Evolutionary conservation across 305 asterid species (phyloP).

Genomic region (Fraxinus platypoda): DNA sequence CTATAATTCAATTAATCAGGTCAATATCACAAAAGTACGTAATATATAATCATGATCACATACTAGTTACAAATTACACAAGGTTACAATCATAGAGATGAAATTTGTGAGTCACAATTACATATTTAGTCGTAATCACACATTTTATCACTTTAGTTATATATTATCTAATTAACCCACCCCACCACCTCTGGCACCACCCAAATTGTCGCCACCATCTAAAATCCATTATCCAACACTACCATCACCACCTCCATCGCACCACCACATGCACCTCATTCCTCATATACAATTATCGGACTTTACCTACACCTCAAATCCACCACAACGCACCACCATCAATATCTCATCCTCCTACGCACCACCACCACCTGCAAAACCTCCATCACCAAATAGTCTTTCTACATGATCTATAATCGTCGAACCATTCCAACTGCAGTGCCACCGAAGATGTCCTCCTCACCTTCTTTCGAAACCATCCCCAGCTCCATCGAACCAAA

Average conservation of each 20-base stretch:
- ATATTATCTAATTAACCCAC: no score
- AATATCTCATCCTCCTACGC: no score
- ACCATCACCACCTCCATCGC: background rate
- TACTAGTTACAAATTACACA: no score
- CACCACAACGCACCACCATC: background rate
- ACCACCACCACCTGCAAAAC: background rate
- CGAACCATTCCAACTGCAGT: no score
- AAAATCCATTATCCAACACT: background rate
- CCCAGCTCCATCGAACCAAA: constrained; percentile 43
- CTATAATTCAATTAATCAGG: background rate
- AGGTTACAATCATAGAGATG: no score
- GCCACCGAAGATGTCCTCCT: background rate
- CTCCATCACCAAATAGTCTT: background rate
- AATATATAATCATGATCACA: background rate
- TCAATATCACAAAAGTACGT: background rate
- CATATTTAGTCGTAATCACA: no score
- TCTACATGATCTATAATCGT: background rate
- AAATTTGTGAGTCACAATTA: no score
- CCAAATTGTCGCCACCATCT: background rate
- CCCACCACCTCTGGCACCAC: no score
- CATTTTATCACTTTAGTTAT: no score
- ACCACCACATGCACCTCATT: background rate
- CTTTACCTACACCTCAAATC: background rate
- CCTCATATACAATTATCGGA: no score
- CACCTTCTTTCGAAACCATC: constrained; percentile 33